Conservation (phyloP, 805 yeast genomes). For the Wickerhamiella occidentalis region DNA sequence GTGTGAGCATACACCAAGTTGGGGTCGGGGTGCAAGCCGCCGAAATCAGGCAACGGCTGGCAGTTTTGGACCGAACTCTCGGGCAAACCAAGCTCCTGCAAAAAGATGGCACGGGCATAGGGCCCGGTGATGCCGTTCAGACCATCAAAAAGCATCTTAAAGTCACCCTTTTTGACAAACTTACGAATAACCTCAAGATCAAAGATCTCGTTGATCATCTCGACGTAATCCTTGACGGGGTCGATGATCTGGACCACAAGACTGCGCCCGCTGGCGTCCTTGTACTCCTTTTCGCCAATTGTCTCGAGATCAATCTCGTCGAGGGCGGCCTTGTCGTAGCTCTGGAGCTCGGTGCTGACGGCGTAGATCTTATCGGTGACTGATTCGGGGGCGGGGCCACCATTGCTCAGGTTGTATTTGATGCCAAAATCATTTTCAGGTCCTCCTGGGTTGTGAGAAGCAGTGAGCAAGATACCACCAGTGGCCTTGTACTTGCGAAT, state of each 20-base stretch:
- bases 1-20: slow-evolving; percentile 88
- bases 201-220: slow-evolving; percentile 69
- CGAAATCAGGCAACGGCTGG: slow-evolving; percentile 76
- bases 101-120: slow-evolving; percentile 73
- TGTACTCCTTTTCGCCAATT: slow-evolving; percentile 39
- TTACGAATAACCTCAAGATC: slow-evolving; percentile 70
- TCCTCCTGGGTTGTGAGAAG: slow-evolving; percentile 97
- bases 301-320: slow-evolving; percentile 51
- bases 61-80: slow-evolving; percentile 62
- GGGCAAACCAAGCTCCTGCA: slow-evolving; percentile 74
- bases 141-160: slow-evolving; percentile 75
- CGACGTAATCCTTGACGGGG: slow-evolving; percentile 65
- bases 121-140: slow-evolving; percentile 96
- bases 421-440: slow-evolving; percentile 86
- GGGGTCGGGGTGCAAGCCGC: slow-evolving; percentile 97
- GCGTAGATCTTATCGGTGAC: slow-evolving; percentile 83
- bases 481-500: slow-evolving; percentile 62
- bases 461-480: slow-evolving; percentile 93
- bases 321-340: slow-evolving; percentile 49
- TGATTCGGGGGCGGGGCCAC: slow-evolving; percentile 96
- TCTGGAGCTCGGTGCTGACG: slow-evolving; percentile 43
- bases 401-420: slow-evolving; percentile 87
- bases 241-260: slow-evolving; percentile 72
- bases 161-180: slow-evolving; percentile 48
- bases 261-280: not conserved